These are phyloP conservation scores for Pseudomassariella vexata DNA, from an alignment of 2,329 filamentous ascomycete genomes.

Conservation along the genomic window DNA sequence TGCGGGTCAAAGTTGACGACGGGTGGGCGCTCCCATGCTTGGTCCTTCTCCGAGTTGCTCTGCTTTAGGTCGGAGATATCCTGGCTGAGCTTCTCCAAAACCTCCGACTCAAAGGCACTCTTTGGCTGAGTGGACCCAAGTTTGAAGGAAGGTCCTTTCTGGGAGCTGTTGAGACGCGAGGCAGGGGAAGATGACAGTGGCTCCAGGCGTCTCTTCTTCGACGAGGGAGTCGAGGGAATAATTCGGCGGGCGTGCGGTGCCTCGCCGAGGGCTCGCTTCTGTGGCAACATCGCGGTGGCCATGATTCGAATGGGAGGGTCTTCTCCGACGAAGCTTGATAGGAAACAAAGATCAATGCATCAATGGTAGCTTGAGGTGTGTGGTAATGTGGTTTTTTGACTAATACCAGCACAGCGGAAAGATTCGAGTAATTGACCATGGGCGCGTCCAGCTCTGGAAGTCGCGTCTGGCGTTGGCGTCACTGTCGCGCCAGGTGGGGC, in stretches of 20 bases:
- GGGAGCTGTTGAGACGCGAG: conserved; percentile 55
- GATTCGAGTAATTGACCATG: too few species aligned
- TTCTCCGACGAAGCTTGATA: too few species aligned
- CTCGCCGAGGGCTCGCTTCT: conserved; percentile 70
- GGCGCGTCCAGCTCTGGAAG: too few species aligned
- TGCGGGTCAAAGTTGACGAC: conserved; percentile 47
- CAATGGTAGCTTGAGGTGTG: too few species aligned
- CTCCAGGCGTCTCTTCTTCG: conserved; percentile 78
- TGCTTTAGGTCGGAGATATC: conserved; percentile 82
- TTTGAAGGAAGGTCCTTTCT: conserved; percentile 56
- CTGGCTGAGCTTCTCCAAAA: conserved; percentile 92
- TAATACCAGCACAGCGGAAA: too few species aligned
- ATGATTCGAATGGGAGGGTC: conserved; percentile 2
- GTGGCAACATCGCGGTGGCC: conserved; percentile 47
- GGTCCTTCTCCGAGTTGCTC: conserved; percentile 86
- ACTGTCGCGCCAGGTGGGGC: too few species aligned
- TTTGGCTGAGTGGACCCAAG: conserved; percentile 73
- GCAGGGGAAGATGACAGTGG: conserved; percentile 48
- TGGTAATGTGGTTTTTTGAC: too few species aligned
- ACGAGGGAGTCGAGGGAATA: conserved; percentile 47
- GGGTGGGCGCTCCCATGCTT: conserved; percentile 72
- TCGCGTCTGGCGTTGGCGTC: too few species aligned
- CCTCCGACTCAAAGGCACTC: conserved; percentile 88
- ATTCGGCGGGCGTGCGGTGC: conserved; percentile 60
- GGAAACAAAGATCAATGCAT: too few species aligned